These are phyloP conservation scores for Mycena vitilis DNA, from an alignment of 768 basidiomycete species.

Conservation along the genomic window DNA sequence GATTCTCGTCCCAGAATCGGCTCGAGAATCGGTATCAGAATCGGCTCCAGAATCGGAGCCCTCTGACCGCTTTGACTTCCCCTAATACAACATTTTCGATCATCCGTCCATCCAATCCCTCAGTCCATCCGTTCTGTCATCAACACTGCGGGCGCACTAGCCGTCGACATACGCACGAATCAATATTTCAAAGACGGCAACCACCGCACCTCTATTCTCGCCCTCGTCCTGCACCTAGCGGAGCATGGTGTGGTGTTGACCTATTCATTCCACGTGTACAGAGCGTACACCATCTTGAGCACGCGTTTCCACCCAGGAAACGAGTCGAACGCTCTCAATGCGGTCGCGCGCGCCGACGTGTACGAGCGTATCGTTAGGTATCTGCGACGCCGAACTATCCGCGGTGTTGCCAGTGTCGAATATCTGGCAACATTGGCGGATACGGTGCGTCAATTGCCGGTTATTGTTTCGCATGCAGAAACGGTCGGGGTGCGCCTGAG, in stretches of 20 bases:
- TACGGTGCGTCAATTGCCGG: slow-evolving; percentile 28
- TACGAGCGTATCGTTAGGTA: slow-evolving; percentile 15
- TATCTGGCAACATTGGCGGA: slow-evolving; percentile 23
- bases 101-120: not conserved
- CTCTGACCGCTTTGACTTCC: too few relatives aligned
- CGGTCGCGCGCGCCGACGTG: slow-evolving; percentile 22
- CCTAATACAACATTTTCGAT: not conserved
- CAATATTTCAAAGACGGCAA: slow-evolving; percentile 33
- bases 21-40: too few relatives aligned
- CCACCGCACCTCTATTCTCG: slow-evolving; percentile 32
- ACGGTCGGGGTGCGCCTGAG: slow-evolving; percentile 17
- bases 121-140: slow-evolving; percentile 23
- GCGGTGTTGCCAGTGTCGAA: not conserved
- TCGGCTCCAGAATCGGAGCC: too few relatives aligned
- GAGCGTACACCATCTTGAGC: slow-evolving; percentile 31
- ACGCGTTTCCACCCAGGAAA: slow-evolving; percentile 36
- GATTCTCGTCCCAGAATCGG: too few relatives aligned
- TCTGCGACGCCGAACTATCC: slow-evolving; percentile 22
- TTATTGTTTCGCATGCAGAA: slow-evolving; percentile 27
- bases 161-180: slow-evolving; percentile 26
- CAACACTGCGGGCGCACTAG: slow-evolving; percentile 16
- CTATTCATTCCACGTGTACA: slow-evolving; percentile 29
- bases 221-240: slow-evolving; percentile 19
- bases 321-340: slow-evolving; percentile 29
- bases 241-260: slow-evolving; percentile 27